phyloP scores from a whole-genome alignment of 2,329 filamentous ascomycete genomes.

The Ascochyta clinopodiicola region DNA sequence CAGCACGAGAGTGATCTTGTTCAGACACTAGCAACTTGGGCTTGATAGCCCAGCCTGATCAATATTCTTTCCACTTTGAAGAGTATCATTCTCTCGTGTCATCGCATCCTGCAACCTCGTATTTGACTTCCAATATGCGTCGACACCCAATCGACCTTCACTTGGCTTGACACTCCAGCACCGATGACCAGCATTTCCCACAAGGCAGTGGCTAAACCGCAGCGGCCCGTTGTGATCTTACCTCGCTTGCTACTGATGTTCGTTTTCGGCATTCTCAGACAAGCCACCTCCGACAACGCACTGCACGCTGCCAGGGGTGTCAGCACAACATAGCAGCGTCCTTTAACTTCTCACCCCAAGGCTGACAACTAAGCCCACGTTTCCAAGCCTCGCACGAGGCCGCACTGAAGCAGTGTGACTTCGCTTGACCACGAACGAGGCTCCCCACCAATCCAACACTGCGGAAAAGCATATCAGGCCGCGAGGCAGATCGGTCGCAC shows the following conservation, averaged over 20 bases:
- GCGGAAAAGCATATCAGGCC: not conserved
- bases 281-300: conserved; percentile 4
- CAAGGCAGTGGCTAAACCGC: not conserved
- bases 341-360: not conserved
- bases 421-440: conserved; percentile 5
- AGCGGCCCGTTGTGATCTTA: conserved; percentile 13
- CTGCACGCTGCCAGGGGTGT: not conserved
- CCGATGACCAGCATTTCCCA: not conserved
- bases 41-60: not conserved
- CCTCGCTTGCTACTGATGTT: conserved; percentile 2
- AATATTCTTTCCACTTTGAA: not conserved
- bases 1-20: conserved; percentile 3
- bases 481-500: conserved; percentile 4
- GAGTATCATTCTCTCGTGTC: conserved; percentile 1
- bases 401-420: conserved; percentile 8
- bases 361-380: conserved; percentile 1
- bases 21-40: not conserved
- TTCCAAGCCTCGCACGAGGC: conserved; percentile 3
- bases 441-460: not conserved
- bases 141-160: not conserved
- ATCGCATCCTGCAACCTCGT: not conserved
- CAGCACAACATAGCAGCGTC: not conserved
- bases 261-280: not conserved
- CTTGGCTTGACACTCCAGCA: not conserved
- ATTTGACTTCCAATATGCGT: not conserved